These are phyloP conservation scores for Schrenkiella parvula DNA, from an alignment of 345 rosid species.

Conservation along the genomic window DNA sequence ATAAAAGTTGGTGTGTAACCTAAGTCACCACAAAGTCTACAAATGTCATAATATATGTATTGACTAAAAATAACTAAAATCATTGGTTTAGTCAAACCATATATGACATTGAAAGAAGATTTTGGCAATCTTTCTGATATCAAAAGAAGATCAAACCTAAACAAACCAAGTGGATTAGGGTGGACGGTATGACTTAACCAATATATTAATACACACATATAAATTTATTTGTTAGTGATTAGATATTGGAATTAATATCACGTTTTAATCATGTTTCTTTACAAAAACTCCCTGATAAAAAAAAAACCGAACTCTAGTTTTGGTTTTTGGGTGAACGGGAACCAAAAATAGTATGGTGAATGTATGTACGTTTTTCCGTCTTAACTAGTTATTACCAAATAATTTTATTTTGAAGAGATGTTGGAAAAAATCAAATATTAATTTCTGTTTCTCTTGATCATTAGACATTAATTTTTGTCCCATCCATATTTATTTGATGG, in stretches of 20 bases:
- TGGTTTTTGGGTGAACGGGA: not conserved
- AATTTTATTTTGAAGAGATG: not conserved
- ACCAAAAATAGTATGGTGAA: not conserved
- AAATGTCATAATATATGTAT: not conserved
- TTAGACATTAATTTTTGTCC: too few relatives aligned
- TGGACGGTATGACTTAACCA: not conserved
- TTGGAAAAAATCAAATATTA: not conserved
- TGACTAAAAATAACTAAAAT: not conserved
- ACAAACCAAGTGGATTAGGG: conserved; percentile 1
- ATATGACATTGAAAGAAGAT: not conserved
- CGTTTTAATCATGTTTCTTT: not conserved
- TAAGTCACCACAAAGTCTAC: conserved; percentile 13
- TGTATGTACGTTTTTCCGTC: not conserved
- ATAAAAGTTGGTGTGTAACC: conserved; percentile 7
- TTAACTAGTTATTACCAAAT: not conserved
- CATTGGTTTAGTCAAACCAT: conserved; percentile 15
- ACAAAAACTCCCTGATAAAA: not conserved
- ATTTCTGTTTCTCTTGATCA: not conserved
- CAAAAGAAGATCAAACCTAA: not conserved
- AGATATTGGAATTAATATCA: not conserved
- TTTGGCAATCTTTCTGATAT: not conserved
- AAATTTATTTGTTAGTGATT: not conserved
- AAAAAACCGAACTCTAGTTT: not conserved
- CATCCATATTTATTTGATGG: too few relatives aligned
- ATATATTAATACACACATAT: not conserved